Conservation (phyloP, 1,139 yeast genomes). For the Yueomyces sp. region DNA sequence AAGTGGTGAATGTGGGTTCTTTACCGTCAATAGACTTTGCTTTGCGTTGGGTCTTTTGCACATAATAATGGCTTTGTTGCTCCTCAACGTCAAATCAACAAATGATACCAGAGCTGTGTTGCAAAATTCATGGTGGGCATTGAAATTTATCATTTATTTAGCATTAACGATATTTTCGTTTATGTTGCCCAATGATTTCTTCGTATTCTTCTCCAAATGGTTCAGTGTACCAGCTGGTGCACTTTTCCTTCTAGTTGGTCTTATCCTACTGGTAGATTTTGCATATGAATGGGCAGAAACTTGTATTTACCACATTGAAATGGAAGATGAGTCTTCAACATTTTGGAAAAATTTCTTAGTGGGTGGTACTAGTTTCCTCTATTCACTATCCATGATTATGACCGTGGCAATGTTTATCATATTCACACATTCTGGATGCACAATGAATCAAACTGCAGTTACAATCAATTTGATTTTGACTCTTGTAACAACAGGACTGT, state of each 20-base stretch:
- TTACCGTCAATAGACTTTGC: slow-evolving; percentile 83
- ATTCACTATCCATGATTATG: slow-evolving; percentile 55
- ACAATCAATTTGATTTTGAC: slow-evolving; percentile 60
- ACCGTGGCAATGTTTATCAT: slow-evolving; percentile 70
- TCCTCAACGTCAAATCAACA: slow-evolving; percentile 68
- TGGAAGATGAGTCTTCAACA: slow-evolving; percentile 54
- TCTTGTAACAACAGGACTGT: slow-evolving; percentile 50
- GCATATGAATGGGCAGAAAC: slow-evolving; percentile 99
- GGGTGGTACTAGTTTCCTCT: slow-evolving; percentile 83
- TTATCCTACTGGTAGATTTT: slow-evolving; percentile 83
- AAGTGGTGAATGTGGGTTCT: slow-evolving; percentile 76
- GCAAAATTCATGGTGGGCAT: slow-evolving; percentile 87
- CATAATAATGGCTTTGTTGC: slow-evolving; percentile 49
- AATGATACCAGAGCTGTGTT: slow-evolving; percentile 67
- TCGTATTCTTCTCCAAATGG: slow-evolving; percentile 83
- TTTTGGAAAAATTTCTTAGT: slow-evolving; percentile 75
- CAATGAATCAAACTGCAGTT: slow-evolving; percentile 84
- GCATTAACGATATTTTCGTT: slow-evolving; percentile 50
- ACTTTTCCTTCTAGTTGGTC: slow-evolving; percentile 76
- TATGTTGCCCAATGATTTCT: slow-evolving; percentile 76
- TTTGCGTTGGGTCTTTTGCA: slow-evolving; percentile 81
- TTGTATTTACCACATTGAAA: slow-evolving; percentile 81
- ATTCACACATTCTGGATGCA: slow-evolving; percentile 77
- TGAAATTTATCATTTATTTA: slow-evolving; percentile 55
- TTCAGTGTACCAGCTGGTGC: slow-evolving; percentile 78